Evolutionary conservation across 2,329 filamentous ascomycete genomes (phyloP), one percentile per base, ranked within the genome.

Genomic region (Thielaviopsis ethacetica): DNA sequence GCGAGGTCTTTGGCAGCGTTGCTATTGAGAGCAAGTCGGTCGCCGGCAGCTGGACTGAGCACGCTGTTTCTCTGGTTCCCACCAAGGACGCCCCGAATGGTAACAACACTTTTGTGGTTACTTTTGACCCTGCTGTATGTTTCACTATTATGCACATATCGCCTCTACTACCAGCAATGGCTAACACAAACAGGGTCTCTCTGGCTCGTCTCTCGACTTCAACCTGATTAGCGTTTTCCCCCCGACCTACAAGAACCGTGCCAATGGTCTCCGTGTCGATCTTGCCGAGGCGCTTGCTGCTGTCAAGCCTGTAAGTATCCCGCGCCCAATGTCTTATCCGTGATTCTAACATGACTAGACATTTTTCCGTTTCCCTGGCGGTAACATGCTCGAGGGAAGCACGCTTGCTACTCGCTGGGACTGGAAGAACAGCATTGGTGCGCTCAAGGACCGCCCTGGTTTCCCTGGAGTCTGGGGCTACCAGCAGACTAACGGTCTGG

Each of bases 301-400:
- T 7, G 65, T 82, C 1, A 76, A 79, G 56, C 76, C 77, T 0
- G 73, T 75, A 65, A 66, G 70, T 60, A 30, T 24, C 30, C 47
- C 26, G 22, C 19, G 4, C 24, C 24, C 24, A 26, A n/a, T 27
- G 5, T 9, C 3, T 21, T n/a, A 19, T 13, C 30, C n/a, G 17
- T 30, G 22, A 5, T 9, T 13, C 57, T 62, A 51, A 60, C 53
- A 3, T 21, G 2, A 12, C 22, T 53, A 71, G 69, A 75, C 74
- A n/a, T 77, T 85, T 63, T 73, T 86, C 52, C 76, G 84, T 17
- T 78, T 85, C 60, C 83, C 83, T 0, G 84, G 84, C 5, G 83
- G 81, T 9, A 84, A 83, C 65, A 83, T 82, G 71, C 68, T 84
- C 1, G 75, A 78, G 65, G 76, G 76, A 0, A 65, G 68, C 53